Evolutionary conservation across 768 basidiomycete species (phyloP), one percentile per base, ranked within the genome.

Genomic region (Rickenella mellea): DNA sequence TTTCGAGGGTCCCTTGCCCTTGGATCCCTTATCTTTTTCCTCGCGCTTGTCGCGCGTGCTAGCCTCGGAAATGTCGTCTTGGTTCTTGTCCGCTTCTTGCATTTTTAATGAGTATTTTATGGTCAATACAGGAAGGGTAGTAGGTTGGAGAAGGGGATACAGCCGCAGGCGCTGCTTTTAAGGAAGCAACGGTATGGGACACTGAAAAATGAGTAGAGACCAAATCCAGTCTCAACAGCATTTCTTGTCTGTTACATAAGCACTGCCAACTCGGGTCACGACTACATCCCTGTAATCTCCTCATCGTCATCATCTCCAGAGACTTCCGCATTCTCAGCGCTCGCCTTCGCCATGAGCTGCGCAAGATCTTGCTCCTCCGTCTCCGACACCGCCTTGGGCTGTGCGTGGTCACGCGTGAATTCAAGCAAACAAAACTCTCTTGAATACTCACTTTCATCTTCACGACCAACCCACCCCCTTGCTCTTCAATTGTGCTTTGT

Each of bases 371-470:
- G 86, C 61, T 99, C 96, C 65, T 99, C 96, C 4, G 87, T 88
- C 61, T 97, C 96, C 20, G 89, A 92, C 27, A 99, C 85, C 2
- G 94, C 91, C 71, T 98, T 98, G 46, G 96, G 96, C 91, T 96
- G 51, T 24, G 20, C 29, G 7, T n/a, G 30, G 36, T 30, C 14
- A 36, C 48, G 19, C 21, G 28, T 12, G 15, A 2, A 8, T 15
- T 19, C 36, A 21, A 24, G 11, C 30, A 5, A 6, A 12, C 28
- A 25, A 12, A 19, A 39, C 9, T 11, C 21, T 38, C 29, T 14
- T 30, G 8, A 28, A 8, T 26, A 51, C 65, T 33, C 47, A 87
- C 92, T 79, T 89, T 93, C 93, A 99, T 97, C 71, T 97, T 98
- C 27, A 99, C 83, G 25, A 85, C 71, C 44, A 98, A 68, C 36